Conservation (phyloP, 140 eudicot species). For the Ambrosia hybrid region DNA sequence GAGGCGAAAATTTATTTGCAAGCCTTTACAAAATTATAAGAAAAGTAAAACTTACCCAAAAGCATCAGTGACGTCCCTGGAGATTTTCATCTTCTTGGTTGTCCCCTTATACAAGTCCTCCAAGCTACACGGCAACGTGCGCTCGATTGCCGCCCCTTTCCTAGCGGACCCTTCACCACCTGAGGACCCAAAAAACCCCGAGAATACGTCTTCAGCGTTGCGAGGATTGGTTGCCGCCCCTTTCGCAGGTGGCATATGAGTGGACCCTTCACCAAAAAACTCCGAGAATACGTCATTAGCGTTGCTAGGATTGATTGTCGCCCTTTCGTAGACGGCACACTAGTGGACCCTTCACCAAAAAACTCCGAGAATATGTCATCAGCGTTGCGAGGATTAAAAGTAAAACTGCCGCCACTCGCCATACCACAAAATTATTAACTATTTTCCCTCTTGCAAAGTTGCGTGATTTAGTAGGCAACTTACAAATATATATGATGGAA, state of each 20-base stretch:
- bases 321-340: too few species aligned
- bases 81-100: conserved; percentile 86
- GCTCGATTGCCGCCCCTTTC: conserved; percentile 68
- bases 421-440: not conserved
- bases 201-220: conserved; percentile 76
- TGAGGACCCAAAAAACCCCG: conserved; percentile 69
- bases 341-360: conserved; percentile 12
- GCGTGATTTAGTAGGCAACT: not conserved
- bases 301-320: too few species aligned
- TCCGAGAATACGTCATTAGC: conserved; percentile 53
- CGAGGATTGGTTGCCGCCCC: conserved; percentile 69
- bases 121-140: conserved; percentile 73
- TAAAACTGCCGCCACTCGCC: too few species aligned
- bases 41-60: conserved; percentile 53
- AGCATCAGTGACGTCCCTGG: conserved; percentile 66
- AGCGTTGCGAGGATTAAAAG: too few species aligned
- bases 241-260: conserved; percentile 39
- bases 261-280: conserved; percentile 56
- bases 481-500: not conserved
- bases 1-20: too few species aligned
- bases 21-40: too few species aligned
- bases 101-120: conserved; percentile 91
- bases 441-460: not conserved
- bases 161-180: conserved; percentile 57
- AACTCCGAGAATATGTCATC: too few species aligned